phyloP scores from a whole-genome alignment of 495 filamentous ascomycete species.

The Geoglossum glabrum region DNA sequence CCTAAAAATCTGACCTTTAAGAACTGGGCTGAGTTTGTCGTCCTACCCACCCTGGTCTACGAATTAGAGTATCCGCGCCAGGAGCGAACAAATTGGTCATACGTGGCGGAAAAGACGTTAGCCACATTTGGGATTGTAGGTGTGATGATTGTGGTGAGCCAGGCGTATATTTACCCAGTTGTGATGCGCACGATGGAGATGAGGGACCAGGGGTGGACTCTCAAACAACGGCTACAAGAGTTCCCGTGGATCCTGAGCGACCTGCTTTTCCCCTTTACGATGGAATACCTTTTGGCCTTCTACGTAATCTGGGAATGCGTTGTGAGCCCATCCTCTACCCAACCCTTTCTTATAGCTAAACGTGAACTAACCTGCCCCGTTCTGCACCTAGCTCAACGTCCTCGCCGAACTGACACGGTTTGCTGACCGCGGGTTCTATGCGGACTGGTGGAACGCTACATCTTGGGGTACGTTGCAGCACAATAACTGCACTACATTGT shows the following conservation, averaged over 20 bases:
- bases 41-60: conserved; percentile 55
- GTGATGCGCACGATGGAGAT: conserved; percentile 42
- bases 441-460: conserved; percentile 18
- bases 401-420: conserved; percentile 52
- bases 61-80: conserved; percentile 59
- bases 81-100: conserved; percentile 45
- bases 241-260: conserved; percentile 52
- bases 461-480: not conserved
- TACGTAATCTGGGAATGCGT: conserved; percentile 70
- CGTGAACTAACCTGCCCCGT: not conserved
- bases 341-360: not conserved
- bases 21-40: conserved; percentile 52
- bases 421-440: conserved; percentile 32
- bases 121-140: conserved; percentile 49
- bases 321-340: conserved; percentile 9
- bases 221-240: conserved; percentile 34
- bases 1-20: conserved; percentile 43
- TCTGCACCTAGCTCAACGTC: conserved; percentile 43
- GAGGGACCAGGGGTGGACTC: conserved; percentile 39
- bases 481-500: too few relatives aligned
- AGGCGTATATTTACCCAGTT: conserved; percentile 40
- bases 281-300: conserved; percentile 51
- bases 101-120: conserved; percentile 45
- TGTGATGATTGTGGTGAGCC: conserved; percentile 33
- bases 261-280: conserved; percentile 52